Conservation (phyloP, 495 filamentous ascomycete genomes). For the Penicillium soppii region DNA sequence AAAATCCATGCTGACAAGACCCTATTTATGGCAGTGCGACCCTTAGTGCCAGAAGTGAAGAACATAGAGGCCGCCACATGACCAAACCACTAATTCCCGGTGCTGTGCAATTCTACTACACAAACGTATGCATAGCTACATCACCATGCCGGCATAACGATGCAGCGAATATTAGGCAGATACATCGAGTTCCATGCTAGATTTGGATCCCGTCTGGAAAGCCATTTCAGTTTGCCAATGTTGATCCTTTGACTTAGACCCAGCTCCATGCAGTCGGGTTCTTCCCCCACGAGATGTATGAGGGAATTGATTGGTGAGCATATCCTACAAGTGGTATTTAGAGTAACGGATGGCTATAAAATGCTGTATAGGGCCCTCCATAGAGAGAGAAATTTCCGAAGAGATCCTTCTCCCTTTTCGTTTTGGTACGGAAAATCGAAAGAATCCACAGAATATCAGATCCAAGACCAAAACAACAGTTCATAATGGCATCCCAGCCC, state of each 20-base stretch:
- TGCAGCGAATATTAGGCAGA: not conserved
- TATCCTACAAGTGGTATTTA: too few relatives aligned
- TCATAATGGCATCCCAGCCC: not conserved
- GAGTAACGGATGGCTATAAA: too few relatives aligned
- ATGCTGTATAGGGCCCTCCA: too few relatives aligned
- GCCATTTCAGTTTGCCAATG: not conserved
- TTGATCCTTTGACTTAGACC: too few relatives aligned
- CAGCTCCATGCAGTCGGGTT: not conserved
- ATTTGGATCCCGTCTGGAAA: not conserved
- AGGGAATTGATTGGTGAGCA: not conserved
- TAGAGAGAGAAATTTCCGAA: too few relatives aligned
- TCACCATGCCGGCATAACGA: not conserved
- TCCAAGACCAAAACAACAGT: too few relatives aligned
- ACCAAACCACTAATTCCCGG: not conserved
- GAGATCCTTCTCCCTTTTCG: too few relatives aligned
- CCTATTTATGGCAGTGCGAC: not conserved
- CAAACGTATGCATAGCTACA: not conserved
- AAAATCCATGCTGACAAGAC: not conserved
- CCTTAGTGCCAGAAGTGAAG: not conserved
- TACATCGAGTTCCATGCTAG: not conserved
- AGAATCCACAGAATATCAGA: not conserved
- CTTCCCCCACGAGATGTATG: not conserved
- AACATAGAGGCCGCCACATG: not conserved
- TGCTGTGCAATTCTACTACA: not conserved
- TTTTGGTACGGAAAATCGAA: not conserved